Evolutionary conservation across 2,329 filamentous ascomycete species (phyloP), one percentile per base, ranked within the genome.

Genomic region (Clonostachys rhizophaga): DNA sequence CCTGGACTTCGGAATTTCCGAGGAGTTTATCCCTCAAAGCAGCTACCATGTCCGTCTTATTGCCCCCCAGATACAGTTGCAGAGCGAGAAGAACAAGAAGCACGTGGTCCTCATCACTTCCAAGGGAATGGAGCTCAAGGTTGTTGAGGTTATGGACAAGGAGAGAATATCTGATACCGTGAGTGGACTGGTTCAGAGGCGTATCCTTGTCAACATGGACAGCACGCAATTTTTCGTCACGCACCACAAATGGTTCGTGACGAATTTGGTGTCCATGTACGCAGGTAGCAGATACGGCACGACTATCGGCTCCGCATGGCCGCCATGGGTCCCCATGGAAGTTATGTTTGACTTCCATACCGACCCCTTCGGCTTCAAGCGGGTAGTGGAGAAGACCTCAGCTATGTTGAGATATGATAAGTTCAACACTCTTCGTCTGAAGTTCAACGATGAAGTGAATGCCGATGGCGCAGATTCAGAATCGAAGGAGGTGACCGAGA

Each of bases 191-290:
- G 92, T 99, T 2, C 95, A 99, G 63, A 87, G 91, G 36, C 87
- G 94, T 8, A 96, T 97, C 70, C 82, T 91, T 30, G 84, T 96
- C 52, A 89, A 91, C 55, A 96, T 97, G 87, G 94, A 99, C 67
- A 95, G 92, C 61, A 87, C 95, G 30, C 94, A 99, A 64, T 96
- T 99, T 68, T 99, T 99, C 56, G 91, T 99, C 44, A 94, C 92
- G 1, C 92, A 92, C 52, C 88, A 92, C 58, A 95, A 95, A 69
- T 94, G 86, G 64, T 92, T 99, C 65, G 79, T 81, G 12, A 87
- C 86, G 10, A 87, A 89, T 52, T 82, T 95, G 53, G 78, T 96
- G 46, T 91, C 94, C 46, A 87, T 96, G 75, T 97, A 99, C 63
- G 91, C 92, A 18, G 92, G 91, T 46, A 96, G 92, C 66, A 86